Conservation (phyloP, 2,329 filamentous ascomycete species). For the Helminthosporium solani region DNA sequence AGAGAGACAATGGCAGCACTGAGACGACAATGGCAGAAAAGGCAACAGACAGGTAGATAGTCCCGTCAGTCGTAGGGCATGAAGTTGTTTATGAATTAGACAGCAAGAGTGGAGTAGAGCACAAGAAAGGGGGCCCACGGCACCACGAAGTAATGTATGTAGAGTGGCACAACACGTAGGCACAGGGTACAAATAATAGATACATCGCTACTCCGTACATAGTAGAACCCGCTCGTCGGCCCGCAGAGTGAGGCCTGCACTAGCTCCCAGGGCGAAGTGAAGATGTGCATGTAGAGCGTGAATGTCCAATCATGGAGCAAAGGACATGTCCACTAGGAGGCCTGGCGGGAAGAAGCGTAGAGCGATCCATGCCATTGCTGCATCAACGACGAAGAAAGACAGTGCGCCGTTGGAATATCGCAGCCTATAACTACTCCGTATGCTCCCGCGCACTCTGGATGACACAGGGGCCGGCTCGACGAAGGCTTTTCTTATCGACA, state of each 20-base stretch:
- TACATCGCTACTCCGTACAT: slow-evolving; percentile 9
- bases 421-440: slow-evolving; percentile 5
- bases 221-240: slow-evolving; percentile 12
- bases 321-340: slow-evolving; percentile 11
- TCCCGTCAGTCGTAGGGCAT: background rate
- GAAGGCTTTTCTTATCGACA: background rate
- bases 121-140: slow-evolving; percentile 9
- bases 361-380: slow-evolving; percentile 7
- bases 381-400: slow-evolving; percentile 9
- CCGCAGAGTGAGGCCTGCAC: slow-evolving; percentile 23
- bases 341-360: slow-evolving; percentile 8
- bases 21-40: background rate
- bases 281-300: slow-evolving; percentile 18
- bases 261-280: slow-evolving; percentile 20
- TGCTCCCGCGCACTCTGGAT: slow-evolving; percentile 12
- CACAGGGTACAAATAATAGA: slow-evolving; percentile 28
- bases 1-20: background rate
- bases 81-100: slow-evolving; percentile 11
- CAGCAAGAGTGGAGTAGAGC: slow-evolving; percentile 5
- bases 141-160: slow-evolving; percentile 7
- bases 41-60: background rate
- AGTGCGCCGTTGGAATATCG: slow-evolving; percentile 4
- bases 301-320: slow-evolving; percentile 27
- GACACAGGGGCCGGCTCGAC: slow-evolving; percentile 8
- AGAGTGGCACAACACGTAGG: slow-evolving; percentile 24